Evolutionary conservation across 495 filamentous ascomycete species (phyloP), one percentile per base, ranked within the genome.

Genomic region (Corynascus novoguineensis): DNA sequence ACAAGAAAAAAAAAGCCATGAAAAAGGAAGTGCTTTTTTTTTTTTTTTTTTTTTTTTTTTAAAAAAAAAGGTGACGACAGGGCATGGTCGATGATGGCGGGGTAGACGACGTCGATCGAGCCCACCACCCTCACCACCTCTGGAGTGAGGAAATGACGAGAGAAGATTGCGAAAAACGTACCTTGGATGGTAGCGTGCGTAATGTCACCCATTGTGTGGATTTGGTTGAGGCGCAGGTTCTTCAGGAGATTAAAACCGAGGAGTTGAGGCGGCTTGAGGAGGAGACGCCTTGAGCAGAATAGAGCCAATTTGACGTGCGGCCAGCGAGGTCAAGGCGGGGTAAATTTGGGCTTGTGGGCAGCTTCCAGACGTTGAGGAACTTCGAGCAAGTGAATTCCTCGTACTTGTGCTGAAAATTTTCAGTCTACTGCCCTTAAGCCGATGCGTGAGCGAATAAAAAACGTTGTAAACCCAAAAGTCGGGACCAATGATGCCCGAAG

Each of bases 181-280:
- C 68, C 68, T 55, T 71, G 53, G 65, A 71, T 71, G 63, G 68
- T 69, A 29, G 60, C 22, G 60, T 71, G 68, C 50, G 60, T 57
- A 50, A 69, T 69, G 42, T 71, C 68, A 58, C 55, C 59, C 67
- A 69, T 69, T 59, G 61, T 68, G 44, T 41, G 35, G 25, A 47
- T 55, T 60, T 63, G 58, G 44, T 48, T 52, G 59, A 50, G 51
- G 55, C 51, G 32, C 9, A 29, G 52, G 10, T 45, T 32, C 41
- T 46, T 61, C 21, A 49, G 49, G 14, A 40, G 50, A 40, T 27
- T 27, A 38, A 40, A 38, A 55, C 17, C 25, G 28, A 38, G 37
- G 27, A 47, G 41, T 38, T 14, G 48, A 42, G 42, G 56, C 21
- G 60, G 31, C 50, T 57, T 58, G 62, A 47, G 25, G 31, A 67